These are phyloP conservation scores for Cladophialophora immunda DNA, from an alignment of 2,329 filamentous ascomycete species.

Conservation along the genomic window DNA sequence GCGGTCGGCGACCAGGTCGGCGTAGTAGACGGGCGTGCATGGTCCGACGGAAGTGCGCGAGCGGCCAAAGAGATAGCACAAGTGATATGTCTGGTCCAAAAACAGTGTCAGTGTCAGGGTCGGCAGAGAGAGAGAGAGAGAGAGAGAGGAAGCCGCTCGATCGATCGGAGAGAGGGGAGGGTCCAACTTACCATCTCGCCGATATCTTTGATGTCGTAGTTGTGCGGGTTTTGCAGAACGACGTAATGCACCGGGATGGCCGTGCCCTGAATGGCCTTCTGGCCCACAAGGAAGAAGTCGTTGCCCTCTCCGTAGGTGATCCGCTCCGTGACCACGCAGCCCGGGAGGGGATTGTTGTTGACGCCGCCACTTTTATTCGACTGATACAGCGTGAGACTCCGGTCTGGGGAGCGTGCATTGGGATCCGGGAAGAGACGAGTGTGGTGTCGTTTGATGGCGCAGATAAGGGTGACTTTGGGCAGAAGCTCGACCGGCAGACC, in stretches of 20 bases:
- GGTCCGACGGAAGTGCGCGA: conserved; percentile 88
- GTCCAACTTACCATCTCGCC: conserved; percentile 61
- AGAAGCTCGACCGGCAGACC: background rate
- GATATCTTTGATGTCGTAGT: conserved; percentile 63
- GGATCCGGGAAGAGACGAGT: conserved; percentile 82
- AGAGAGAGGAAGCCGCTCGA: background rate
- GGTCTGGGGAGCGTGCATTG: conserved; percentile 40
- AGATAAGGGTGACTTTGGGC: conserved; percentile 69
- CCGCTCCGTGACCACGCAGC: conserved; percentile 85
- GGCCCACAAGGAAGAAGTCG: conserved; percentile 87
- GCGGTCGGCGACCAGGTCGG: conserved; percentile 82
- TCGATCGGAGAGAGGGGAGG: background rate
- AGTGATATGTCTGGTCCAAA: conserved; percentile 48
- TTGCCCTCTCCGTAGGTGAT: conserved; percentile 77
- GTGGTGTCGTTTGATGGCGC: conserved; percentile 89
- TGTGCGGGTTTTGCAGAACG: conserved; percentile 73
- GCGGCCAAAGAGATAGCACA: conserved; percentile 70
- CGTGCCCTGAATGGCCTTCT: conserved; percentile 83
- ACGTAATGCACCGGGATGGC: conserved; percentile 85
- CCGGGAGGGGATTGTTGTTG: conserved; percentile 64
- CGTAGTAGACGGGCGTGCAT: conserved; percentile 89
- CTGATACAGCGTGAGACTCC: conserved; percentile 47
- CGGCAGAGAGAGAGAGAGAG: background rate
- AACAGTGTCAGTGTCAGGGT: background rate
- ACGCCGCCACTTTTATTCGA: conserved; percentile 19